Conservation (phyloP, 176 grass and related monocot genomes). For the Ensete ventricosum region DNA sequence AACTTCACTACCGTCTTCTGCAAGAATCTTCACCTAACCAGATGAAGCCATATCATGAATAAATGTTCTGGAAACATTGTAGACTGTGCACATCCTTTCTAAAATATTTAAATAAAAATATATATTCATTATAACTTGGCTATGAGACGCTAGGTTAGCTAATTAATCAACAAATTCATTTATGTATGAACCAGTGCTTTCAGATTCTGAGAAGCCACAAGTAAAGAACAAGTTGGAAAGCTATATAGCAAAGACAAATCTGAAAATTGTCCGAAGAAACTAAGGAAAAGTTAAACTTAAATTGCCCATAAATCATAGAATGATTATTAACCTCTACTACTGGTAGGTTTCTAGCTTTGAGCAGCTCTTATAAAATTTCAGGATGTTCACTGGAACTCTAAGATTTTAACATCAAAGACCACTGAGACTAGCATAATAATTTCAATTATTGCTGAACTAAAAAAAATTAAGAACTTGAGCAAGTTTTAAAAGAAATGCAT, state of each 20-base stretch:
- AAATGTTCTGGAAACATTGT: background rate
- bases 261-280: background rate
- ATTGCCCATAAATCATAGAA: background rate
- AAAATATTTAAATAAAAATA: background rate
- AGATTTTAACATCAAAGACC: background rate
- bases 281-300: background rate
- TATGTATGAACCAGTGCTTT: background rate
- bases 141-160: background rate
- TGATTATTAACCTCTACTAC: background rate
- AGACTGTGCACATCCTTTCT: background rate
- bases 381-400: background rate
- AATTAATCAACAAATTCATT: background rate
- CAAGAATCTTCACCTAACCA: slow-evolving; percentile 70
- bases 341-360: background rate
- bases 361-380: background rate
- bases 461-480: background rate
- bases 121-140: background rate
- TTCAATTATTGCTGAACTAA: background rate
- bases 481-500: background rate
- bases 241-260: background rate
- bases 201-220: background rate
- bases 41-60: background rate
- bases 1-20: slow-evolving; percentile 53
- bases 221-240: background rate
- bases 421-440: background rate